A percentile compares a stretch with the other conserved stretches of the same genome.
Conservation (phyloP, 768 basidiomycete species). For the Hericium erinaceus region DNA sequence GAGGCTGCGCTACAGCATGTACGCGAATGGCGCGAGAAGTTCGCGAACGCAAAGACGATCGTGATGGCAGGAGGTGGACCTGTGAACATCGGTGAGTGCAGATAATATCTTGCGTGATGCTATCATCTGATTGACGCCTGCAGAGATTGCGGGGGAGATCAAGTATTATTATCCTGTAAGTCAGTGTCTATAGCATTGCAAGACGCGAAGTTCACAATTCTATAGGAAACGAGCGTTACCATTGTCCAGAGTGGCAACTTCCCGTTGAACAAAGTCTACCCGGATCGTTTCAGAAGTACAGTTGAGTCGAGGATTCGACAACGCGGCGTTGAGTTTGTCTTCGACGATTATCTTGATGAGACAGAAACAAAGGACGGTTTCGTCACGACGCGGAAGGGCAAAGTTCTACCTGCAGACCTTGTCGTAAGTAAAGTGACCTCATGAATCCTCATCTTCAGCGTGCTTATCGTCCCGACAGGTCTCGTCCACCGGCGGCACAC, state of each 20-base stretch:
- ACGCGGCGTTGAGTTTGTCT: constrained; percentile 13
- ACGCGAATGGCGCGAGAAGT: constrained; percentile 15
- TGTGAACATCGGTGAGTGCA: constrained; percentile 25
- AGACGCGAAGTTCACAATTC: not conserved
- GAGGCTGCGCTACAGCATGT: constrained; percentile 16
- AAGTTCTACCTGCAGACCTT: constrained; percentile 40
- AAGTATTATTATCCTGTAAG: constrained; percentile 32
- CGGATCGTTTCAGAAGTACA: constrained; percentile 30
- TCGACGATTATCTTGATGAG: constrained; percentile 15
- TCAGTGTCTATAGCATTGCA: not conserved
- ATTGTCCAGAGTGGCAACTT: constrained; percentile 43
- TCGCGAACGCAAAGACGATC: constrained; percentile 12
- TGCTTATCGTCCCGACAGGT: constrained; percentile 11
- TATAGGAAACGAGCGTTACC: constrained; percentile 37
- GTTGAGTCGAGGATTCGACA: not conserved
- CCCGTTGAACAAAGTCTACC: constrained; percentile 47
- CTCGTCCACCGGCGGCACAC: constrained; percentile 20
- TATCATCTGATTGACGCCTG: not conserved
- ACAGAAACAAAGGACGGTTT: not conserved
- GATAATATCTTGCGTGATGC: not conserved
- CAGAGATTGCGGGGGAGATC: constrained; percentile 35
- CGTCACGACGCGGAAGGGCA: constrained; percentile 23
- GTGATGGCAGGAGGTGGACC: constrained; percentile 20
- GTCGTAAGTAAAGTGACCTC: constrained; percentile 31
- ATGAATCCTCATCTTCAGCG: not conserved